Evolutionary conservation across 2,329 filamentous ascomycete genomes (phyloP), one percentile per base, ranked within the genome.

Genomic region (Ophiosphaerella herpotricha): DNA sequence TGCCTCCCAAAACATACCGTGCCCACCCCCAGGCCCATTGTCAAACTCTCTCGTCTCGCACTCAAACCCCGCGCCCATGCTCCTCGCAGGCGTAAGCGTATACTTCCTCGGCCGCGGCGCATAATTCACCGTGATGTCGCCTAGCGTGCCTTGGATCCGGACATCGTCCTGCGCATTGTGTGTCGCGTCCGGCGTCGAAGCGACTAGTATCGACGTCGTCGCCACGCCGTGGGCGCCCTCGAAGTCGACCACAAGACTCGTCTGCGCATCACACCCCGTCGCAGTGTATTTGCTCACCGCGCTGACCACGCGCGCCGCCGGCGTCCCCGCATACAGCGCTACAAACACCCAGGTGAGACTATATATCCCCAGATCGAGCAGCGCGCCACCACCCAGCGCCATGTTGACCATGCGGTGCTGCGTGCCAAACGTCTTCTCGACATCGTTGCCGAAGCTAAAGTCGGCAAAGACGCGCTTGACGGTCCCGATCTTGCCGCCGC

Each of bases 311-410:
- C 76, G 79, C 1, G 91, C 91, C 0, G 80, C 66, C 70, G 87
- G 82, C 61, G 78, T 2, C 85, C 80, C 64, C 83, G 70, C 91
- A 74, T 95, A 96, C 32, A 96, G 80, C 36, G 86, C 86, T 75
- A 94, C 89, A 80, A 93, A 94, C 7, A 93, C 82, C 91, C 91
- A 96, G 23, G 90, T 95, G 54, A 96, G 75, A 39, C 88, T 84
- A 77, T 96, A 96, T 71, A 96, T 87, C 50, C 91, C 91, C 45
- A 96, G 77, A 71, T 96, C 91, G 43, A 96, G 80, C 49, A 95
- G 77, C 2, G 86, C 88, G 46, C 91, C 91, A 16, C 91, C 91
- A 0, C 90, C 91, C 32, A 96, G 80, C 63, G 91, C 85, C 35
- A 80, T 79, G 73, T 94, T 95, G 54, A 96, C 82, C 84, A 96